Evolutionary conservation across 2,329 filamentous ascomycete species (phyloP).

Genomic region (Pseudonectria buxi): DNA sequence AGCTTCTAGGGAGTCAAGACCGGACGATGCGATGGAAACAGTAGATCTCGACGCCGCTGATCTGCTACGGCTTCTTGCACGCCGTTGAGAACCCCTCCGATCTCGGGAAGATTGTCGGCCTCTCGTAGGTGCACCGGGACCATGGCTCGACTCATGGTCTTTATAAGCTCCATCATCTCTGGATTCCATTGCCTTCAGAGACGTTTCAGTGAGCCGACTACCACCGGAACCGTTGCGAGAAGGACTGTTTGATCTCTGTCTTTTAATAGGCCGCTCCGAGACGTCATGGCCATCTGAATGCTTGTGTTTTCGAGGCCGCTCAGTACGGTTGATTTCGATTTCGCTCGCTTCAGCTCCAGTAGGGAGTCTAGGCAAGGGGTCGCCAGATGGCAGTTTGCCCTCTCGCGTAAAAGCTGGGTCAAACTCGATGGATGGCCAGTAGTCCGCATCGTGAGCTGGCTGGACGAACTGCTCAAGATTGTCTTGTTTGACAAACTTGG

Average conservation of each 20-base stretch:
- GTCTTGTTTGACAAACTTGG: constrained; percentile 36
- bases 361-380: constrained; percentile 11
- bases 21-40: constrained; percentile 27
- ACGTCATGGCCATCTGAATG: constrained; percentile 7
- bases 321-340: constrained; percentile 13
- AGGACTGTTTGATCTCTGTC: constrained; percentile 13
- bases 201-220: not conserved
- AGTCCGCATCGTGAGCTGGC: constrained; percentile 33
- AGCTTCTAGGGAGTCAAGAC: constrained; percentile 32
- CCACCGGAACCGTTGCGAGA: constrained; percentile 7
- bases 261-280: constrained; percentile 13
- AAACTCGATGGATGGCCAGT: constrained; percentile 34
- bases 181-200: constrained; percentile 7
- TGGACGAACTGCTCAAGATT: constrained; percentile 37
- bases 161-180: constrained; percentile 8
- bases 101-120: constrained; percentile 12
- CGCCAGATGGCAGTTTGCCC: constrained; percentile 16
- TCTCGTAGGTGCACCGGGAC: constrained; percentile 6
- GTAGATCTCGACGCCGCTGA: constrained; percentile 25
- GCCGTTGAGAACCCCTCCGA: constrained; percentile 2
- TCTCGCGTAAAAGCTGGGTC: constrained; percentile 37
- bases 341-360: constrained; percentile 6
- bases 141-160: constrained; percentile 10
- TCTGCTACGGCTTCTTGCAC: constrained; percentile 11
- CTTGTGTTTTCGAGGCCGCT: constrained; percentile 10